Base-by-base conservation (phyloP, 208 protist genomes). In the Leishmania amazonensis region DNA sequence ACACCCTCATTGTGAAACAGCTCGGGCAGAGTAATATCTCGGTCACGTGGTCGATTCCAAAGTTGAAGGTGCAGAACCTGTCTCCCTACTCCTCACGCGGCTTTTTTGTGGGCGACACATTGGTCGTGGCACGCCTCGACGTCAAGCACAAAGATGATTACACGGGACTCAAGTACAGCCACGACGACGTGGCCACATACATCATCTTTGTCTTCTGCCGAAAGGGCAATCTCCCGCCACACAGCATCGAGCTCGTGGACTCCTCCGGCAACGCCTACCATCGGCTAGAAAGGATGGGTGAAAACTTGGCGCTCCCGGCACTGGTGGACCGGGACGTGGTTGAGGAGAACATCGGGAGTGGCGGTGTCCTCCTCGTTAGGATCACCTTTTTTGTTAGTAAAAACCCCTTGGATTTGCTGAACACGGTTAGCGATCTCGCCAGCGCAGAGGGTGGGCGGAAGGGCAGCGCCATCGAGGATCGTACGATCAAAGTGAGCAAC, bases 191-290 rank as follows among this genome's bases (percentile, higher is more conserved):
- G 40, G 60, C 81, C 49, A 84, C 85, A 5, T 84, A 94, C 67
- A 87, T 96, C 54, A 77, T 97, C 74, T 96, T 96, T 76, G 75
- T 96, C 57, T 96, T 97, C 86, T 89, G 83, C 64, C 91, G 91
- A 65, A 93, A 90, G 51, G 87, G 89, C 21, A 77, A 81, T 24
- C 79, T 95, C n/a, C 93, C 92, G 28, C 85, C 89, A 21, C 92
- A 97, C 88, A 90, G 83, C 77, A 89, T 97, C 68, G 89, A 95
- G 67, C 79, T 95, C 11, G 64, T 97, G 65, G 86, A 93, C 78
- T 71, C 78, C 65, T 57, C 81, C 0, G 86, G 87, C 71, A 79
- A 88, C 53, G 64, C 80, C 53, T 90, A 93, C 79, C 72, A 80
- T 60, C 76, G 87, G 60, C 76, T 86, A 24, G 83, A 89, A 49